Percentiles rank a stretch among this genome's conserved stretches.
phyloP scores from a whole-genome alignment of 306 rosid genomes.

The Fragaria ananassa region DNA sequence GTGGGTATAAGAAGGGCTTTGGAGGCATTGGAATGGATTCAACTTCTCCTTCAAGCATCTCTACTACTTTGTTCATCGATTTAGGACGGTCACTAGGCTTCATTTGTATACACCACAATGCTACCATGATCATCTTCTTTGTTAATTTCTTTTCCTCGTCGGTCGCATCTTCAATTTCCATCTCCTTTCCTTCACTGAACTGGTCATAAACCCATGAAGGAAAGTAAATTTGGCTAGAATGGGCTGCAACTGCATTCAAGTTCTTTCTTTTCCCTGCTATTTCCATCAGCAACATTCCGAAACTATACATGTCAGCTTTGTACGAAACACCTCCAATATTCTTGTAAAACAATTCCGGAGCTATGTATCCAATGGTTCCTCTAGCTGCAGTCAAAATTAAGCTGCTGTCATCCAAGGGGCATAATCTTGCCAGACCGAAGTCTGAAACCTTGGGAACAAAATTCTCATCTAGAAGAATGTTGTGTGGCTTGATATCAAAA shows the following conservation, averaged over 20 bases:
- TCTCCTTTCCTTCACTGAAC: background rate
- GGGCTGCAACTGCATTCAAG: background rate
- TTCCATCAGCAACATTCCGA: conserved; percentile 1
- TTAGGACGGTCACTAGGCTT: conserved; percentile 11
- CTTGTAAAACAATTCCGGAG: conserved; percentile 1
- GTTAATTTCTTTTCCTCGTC: background rate
- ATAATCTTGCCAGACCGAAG: background rate
- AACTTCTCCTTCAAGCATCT: conserved; percentile 14
- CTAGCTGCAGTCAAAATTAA: background rate
- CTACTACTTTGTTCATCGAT: background rate
- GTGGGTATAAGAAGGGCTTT: conserved; percentile 3
- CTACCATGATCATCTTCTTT: conserved; percentile 13
- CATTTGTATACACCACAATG: conserved; percentile 12
- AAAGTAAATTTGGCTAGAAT: background rate
- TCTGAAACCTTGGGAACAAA: conserved; percentile 5
- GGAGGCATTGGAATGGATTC: background rate
- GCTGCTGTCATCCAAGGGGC: background rate
- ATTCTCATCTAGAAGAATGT: background rate
- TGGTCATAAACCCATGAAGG: background rate
- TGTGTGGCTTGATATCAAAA: conserved; percentile 16
- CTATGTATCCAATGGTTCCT: conserved; percentile 11
- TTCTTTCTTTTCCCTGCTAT: background rate
- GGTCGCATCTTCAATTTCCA: background rate
- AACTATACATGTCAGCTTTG: conserved; percentile 2
- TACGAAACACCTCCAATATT: background rate